Percentiles rank a stretch among this genome's conserved stretches.
These are phyloP conservation scores for Sindora glabra DNA, from an alignment of 306 rosid genomes.

Conservation along the genomic window DNA sequence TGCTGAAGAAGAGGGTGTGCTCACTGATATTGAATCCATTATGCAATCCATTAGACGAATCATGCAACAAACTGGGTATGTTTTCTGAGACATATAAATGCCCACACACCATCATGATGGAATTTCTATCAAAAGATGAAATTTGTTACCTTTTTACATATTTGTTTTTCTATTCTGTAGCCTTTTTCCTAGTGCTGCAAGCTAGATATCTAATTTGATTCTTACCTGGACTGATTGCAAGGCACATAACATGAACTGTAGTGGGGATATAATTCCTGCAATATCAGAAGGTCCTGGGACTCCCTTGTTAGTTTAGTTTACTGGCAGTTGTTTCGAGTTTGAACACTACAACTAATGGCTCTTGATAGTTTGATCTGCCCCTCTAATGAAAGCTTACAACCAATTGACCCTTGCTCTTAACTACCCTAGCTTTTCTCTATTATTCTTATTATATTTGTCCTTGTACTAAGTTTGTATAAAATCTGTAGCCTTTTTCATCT, in stretches of 20 bases:
- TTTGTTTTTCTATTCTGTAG: not conserved
- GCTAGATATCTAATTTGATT: not conserved
- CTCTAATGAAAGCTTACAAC: not conserved
- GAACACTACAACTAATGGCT: not conserved
- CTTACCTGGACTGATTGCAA: not conserved
- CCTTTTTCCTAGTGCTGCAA: not conserved
- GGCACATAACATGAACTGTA: constrained; percentile 4
- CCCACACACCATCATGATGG: not conserved
- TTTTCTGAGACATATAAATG: not conserved
- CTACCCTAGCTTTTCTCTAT: not conserved
- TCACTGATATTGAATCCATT: constrained; percentile 47
- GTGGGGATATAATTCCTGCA: constrained; percentile 6
- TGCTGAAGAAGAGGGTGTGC: constrained; percentile 67
- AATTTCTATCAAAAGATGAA: not conserved
- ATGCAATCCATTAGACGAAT: constrained; percentile 63
- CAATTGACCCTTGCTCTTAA: not conserved
- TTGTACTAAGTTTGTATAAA: not conserved
- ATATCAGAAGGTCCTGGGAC: constrained; percentile 8
- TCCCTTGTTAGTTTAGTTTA: too few relatives aligned
- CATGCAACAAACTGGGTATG: constrained; percentile 84
- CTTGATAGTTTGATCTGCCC: not conserved
- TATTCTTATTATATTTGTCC: not conserved
- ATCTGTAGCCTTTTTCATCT: not conserved
- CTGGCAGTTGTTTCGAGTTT: not conserved
- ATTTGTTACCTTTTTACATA: not conserved